Conservation (phyloP, 2,329 filamentous ascomycete species). For the Sporothrix euskadiensis region DNA sequence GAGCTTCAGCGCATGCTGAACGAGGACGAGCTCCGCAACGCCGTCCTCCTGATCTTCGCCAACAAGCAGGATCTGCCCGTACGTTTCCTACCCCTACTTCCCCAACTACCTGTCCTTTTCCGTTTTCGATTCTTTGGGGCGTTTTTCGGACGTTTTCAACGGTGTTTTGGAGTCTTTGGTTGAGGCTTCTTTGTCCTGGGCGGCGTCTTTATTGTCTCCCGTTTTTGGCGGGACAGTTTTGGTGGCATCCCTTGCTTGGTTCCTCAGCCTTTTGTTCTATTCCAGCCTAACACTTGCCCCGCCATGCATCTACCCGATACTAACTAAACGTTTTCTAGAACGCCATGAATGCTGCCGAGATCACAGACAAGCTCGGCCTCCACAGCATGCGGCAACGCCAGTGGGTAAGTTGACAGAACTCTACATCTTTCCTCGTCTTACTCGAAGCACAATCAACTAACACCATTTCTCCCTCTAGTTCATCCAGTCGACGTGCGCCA, state of each 20-base stretch:
- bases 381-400: constrained; percentile 98
- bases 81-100: constrained; percentile 46
- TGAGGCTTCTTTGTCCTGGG: constrained; percentile 15
- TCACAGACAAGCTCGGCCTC: constrained; percentile 99
- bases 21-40: constrained; percentile 97
- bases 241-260: constrained; percentile 21
- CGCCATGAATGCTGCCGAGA: constrained; percentile 99
- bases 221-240: constrained; percentile 2
- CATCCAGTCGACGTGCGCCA: constrained; percentile 78
- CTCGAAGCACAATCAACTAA: constrained; percentile 83
- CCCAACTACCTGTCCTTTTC: background rate
- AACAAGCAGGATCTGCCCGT: constrained; percentile 99
- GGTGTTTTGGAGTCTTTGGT: background rate
- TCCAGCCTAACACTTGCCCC: background rate
- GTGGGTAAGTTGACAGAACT: constrained; percentile 72
- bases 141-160: no score
- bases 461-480: constrained; percentile 78
- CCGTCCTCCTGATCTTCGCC: constrained; percentile 93
- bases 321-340: constrained; percentile 60
- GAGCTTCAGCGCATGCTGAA: constrained; percentile 98
- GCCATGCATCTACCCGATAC: background rate
- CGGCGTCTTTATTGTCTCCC: constrained; percentile 15
- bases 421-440: constrained; percentile 64
- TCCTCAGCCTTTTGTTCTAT: background rate
- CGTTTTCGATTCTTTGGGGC: background rate